Conservation (phyloP, 2,329 filamentous ascomycete species). For the Penicillium sp. region DNA sequence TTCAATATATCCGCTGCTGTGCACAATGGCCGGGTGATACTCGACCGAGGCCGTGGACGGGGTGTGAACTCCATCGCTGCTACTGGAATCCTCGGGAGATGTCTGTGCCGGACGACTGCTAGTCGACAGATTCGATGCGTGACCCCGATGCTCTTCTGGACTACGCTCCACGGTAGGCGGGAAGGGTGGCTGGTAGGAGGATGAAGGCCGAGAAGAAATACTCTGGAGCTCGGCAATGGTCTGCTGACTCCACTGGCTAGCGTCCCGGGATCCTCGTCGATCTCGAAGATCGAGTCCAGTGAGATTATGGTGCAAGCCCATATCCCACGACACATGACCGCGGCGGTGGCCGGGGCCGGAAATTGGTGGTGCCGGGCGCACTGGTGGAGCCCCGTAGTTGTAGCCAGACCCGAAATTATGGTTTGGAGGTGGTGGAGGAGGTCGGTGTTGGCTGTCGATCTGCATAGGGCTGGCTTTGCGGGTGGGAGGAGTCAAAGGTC, state of each 20-base stretch:
- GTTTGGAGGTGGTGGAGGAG: constrained; percentile 30
- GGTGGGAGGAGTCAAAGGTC: constrained; percentile 62
- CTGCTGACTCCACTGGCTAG: constrained; percentile 47
- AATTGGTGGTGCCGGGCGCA: constrained; percentile 43
- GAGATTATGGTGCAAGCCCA: constrained; percentile 47
- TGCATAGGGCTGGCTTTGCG: constrained; percentile 76
- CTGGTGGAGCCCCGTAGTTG: constrained; percentile 35
- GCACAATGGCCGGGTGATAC: constrained; percentile 52
- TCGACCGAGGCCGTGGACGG: constrained; percentile 50
- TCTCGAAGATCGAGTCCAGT: constrained; percentile 47
- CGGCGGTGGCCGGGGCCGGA: constrained; percentile 48
- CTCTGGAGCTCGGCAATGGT: constrained; percentile 45
- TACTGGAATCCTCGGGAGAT: constrained; percentile 53
- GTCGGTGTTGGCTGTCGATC: constrained; percentile 58
- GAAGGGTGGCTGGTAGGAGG: constrained; percentile 36
- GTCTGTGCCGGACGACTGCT: constrained; percentile 38
- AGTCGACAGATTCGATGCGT: constrained; percentile 29
- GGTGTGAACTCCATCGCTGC: constrained; percentile 51
- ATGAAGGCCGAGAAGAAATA: constrained; percentile 38
- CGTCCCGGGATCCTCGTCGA: constrained; percentile 38
- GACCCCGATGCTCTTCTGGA: constrained; percentile 31
- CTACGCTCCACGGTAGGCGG: constrained; percentile 28
- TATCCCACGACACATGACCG: constrained; percentile 52
- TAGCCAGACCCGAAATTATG: constrained; percentile 37
- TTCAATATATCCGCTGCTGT: constrained; percentile 51